Evolutionary conservation across 2,329 filamentous ascomycete genomes (phyloP).

Genomic region (Hypocrella siamensis): DNA sequence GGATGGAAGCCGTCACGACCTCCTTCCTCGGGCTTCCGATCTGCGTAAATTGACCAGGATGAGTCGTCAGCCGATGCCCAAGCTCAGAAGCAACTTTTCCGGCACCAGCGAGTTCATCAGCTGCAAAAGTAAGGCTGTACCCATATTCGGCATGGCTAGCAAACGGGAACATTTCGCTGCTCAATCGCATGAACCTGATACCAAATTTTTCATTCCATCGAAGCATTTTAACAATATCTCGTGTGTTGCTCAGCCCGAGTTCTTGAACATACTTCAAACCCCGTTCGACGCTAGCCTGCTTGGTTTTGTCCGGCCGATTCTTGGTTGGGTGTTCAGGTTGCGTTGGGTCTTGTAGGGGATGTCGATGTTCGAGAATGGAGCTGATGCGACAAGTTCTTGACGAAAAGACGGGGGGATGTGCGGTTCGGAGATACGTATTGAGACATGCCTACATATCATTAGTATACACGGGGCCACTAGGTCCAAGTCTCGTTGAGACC

Average conservation of each 20-base stretch:
- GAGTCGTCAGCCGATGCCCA: slow-evolving; percentile 74
- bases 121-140: slow-evolving; percentile 73
- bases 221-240: slow-evolving; percentile 72
- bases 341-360: slow-evolving; percentile 61
- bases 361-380: slow-evolving; percentile 77
- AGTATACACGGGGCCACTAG: slow-evolving; percentile 2
- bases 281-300: slow-evolving; percentile 48
- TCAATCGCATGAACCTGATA: slow-evolving; percentile 84
- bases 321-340: slow-evolving; percentile 70
- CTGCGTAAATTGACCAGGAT: slow-evolving; percentile 88
- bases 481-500: too few relatives aligned
- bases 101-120: slow-evolving; percentile 58
- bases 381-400: slow-evolving; percentile 84
- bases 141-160: slow-evolving; percentile 79
- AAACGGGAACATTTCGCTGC: slow-evolving; percentile 95
- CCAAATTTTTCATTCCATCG: slow-evolving; percentile 84
- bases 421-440: slow-evolving; percentile 75
- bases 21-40: slow-evolving; percentile 66
- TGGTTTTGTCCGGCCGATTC: slow-evolving; percentile 64
- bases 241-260: slow-evolving; percentile 66
- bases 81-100: slow-evolving; percentile 63
- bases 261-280: slow-evolving; percentile 62
- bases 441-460: slow-evolving; percentile 51
- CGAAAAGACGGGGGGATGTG: slow-evolving; percentile 73
- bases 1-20: slow-evolving; percentile 61